Evolutionary conservation across 768 basidiomycete genomes (phyloP).

Genomic region (Lyophyllum semitale): DNA sequence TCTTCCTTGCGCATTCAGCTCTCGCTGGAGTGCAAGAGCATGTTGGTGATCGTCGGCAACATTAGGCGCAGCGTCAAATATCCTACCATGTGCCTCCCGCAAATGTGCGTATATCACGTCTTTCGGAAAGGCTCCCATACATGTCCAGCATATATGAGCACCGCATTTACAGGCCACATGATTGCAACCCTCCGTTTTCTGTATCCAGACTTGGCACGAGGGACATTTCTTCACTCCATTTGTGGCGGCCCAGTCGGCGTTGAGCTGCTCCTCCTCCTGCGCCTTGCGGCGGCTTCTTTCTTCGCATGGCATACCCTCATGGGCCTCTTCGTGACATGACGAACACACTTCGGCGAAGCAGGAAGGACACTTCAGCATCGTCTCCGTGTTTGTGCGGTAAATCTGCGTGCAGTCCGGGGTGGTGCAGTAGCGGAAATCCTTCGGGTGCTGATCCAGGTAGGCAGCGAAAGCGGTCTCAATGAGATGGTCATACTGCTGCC

Average conservation of each 20-base stretch:
- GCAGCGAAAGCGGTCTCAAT: constrained; percentile 53
- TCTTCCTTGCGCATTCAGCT: too few species aligned
- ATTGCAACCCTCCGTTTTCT: too few species aligned
- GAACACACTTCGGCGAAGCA: constrained; percentile 54
- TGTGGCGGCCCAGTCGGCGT: too few species aligned
- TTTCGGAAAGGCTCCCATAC: too few species aligned
- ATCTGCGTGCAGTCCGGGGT: constrained; percentile 74
- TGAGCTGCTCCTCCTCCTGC: constrained; percentile 42
- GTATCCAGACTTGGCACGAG: too few species aligned
- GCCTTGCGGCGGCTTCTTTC: constrained; percentile 35
- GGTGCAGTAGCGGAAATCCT: constrained; percentile 65
- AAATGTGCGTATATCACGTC: too few species aligned
- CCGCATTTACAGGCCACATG: too few species aligned
- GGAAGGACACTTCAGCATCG: constrained; percentile 48
- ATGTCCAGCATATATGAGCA: too few species aligned
- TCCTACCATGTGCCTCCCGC: too few species aligned
- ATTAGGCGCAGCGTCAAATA: not conserved
- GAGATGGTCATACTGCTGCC: constrained; percentile 51
- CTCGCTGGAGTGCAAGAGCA: not conserved
- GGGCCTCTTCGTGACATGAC: constrained; percentile 47
- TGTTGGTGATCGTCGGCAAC: not conserved
- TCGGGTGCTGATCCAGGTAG: constrained; percentile 55
- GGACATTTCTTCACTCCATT: too few species aligned
- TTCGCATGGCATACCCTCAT: constrained; percentile 53
- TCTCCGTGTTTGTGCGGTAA: constrained; percentile 41